phyloP scores from a whole-genome alignment of 768 basidiomycete species.

The Boletus tomentosulus region DNA sequence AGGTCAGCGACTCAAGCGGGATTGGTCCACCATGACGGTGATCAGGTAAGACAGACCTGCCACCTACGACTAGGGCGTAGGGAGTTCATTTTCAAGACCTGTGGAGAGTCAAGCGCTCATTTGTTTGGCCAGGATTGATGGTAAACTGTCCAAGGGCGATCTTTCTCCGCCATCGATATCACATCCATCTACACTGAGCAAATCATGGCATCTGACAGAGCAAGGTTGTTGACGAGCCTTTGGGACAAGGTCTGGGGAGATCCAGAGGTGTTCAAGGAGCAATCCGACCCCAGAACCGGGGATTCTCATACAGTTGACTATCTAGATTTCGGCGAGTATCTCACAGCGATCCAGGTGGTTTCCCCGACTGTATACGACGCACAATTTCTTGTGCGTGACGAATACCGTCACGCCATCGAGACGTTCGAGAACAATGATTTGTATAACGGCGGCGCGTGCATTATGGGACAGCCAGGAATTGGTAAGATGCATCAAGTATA shows the following conservation, averaged over 20 bases:
- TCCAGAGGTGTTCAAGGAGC: neutral
- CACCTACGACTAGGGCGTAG: neutral
- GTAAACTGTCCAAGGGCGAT: neutral
- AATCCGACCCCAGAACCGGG: neutral
- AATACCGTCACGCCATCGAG: neutral
- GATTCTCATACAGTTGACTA: neutral
- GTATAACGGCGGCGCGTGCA: neutral
- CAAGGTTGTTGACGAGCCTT: neutral
- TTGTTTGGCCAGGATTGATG: neutral
- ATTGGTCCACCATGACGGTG: too few relatives aligned
- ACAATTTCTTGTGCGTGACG: neutral
- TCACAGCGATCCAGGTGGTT: neutral
- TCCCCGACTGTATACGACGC: neutral
- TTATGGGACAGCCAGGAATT: neutral
- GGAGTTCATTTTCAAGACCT: neutral
- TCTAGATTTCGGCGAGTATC: neutral
- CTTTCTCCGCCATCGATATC: neutral
- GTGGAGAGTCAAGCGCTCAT: neutral
- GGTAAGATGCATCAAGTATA: neutral
- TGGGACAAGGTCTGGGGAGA: neutral
- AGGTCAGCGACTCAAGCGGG: too few relatives aligned
- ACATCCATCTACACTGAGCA: neutral
- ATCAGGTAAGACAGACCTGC: too few relatives aligned
- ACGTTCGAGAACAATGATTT: neutral
- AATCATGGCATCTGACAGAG: neutral